Evolutionary conservation across 495 filamentous ascomycete species (phyloP).

Genomic region (Choiromyces venosus): DNA sequence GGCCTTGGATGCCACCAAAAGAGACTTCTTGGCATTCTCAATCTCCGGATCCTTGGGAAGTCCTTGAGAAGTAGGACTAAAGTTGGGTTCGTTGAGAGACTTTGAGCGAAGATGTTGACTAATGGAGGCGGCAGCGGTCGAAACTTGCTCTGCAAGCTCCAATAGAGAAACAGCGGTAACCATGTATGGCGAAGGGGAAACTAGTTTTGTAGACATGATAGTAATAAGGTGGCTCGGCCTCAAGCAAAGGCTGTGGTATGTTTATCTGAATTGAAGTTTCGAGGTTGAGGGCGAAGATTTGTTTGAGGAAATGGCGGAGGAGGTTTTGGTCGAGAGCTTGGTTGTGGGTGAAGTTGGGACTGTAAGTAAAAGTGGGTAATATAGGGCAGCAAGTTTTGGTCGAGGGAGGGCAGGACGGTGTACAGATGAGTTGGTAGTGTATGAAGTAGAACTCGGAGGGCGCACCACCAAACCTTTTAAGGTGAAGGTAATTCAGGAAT

Average conservation of each 20-base stretch:
- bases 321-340: too few relatives aligned
- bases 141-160: constrained; percentile 24
- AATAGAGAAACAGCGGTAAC: background rate
- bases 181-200: background rate
- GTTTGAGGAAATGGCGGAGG: too few relatives aligned
- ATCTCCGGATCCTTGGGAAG: constrained; percentile 24
- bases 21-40: constrained; percentile 8
- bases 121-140: constrained; percentile 6
- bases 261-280: too few relatives aligned
- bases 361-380: too few relatives aligned
- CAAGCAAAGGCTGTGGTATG: too few relatives aligned
- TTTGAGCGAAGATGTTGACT: constrained; percentile 14
- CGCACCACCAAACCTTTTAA: background rate
- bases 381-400: too few relatives aligned
- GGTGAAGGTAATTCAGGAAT: background rate
- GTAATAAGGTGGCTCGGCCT: too few relatives aligned
- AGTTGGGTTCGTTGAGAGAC: constrained; percentile 8
- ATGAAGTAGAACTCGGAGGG: background rate
- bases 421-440: too few relatives aligned
- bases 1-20: constrained; percentile 21
- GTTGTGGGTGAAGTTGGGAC: too few relatives aligned
- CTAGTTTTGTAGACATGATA: background rate
- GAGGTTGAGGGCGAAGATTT: background rate
- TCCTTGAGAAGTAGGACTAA: constrained; percentile 12
- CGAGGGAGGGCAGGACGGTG: too few relatives aligned